A percentile compares a stretch with the other conserved stretches of the same genome.
Conservation (phyloP, 352 stramenopile genomes). For the Bremia lactucae region DNA sequence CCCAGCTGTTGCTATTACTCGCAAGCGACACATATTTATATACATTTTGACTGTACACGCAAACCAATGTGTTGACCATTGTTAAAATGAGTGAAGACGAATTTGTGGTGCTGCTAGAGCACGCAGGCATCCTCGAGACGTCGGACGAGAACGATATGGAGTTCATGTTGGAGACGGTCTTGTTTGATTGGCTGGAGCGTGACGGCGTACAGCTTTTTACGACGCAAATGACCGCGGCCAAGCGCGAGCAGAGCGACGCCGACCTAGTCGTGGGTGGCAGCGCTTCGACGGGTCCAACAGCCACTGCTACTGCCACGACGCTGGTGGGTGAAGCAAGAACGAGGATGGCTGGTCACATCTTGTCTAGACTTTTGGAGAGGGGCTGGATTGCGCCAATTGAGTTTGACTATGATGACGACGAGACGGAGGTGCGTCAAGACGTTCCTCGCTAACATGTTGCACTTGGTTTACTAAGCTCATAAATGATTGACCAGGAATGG, state of each 20-base stretch:
- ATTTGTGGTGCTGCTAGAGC: constrained; percentile 76
- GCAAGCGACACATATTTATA: too few species aligned
- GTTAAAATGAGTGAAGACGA: constrained; percentile 71
- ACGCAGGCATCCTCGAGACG: constrained; percentile 63
- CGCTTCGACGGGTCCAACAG: constrained; percentile 8
- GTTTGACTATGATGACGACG: constrained; percentile 35
- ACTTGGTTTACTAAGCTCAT: not conserved
- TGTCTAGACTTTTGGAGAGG: constrained; percentile 45
- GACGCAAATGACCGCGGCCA: constrained; percentile 17
- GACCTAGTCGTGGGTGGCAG: constrained; percentile 19
- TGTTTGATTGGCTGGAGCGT: constrained; percentile 61
- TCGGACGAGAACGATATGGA: constrained; percentile 60
- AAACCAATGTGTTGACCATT: too few species aligned
- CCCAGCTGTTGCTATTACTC: too few species aligned
- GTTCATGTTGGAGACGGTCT: constrained; percentile 51
- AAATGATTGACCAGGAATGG: constrained; percentile 20
- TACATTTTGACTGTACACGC: too few species aligned
- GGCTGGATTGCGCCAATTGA: constrained; percentile 48
- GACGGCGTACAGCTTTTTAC: constrained; percentile 60
- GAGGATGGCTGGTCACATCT: constrained; percentile 32
- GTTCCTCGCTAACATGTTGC: not conserved
- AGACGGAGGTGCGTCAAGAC: constrained; percentile 22
- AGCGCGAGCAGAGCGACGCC: constrained; percentile 9
- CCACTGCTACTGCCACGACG: constrained; percentile 14
- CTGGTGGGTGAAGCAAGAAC: constrained; percentile 22